Conservation (phyloP, 345 rosid genomes). For the Citrus cavaleriei region DNA sequence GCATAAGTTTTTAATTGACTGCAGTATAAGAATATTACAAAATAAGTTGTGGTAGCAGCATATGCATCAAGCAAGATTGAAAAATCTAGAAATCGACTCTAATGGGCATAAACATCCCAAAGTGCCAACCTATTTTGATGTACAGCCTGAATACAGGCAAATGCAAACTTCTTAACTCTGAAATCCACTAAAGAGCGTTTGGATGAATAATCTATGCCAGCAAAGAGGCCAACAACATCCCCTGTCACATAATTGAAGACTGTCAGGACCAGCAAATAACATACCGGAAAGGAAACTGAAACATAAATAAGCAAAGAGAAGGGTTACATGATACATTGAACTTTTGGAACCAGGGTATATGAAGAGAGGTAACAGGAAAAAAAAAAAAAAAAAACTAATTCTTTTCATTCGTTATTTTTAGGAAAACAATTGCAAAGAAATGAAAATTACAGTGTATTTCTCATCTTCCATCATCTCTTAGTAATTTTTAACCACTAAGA, state of each 20-base stretch:
- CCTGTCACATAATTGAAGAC: slow-evolving; percentile 50
- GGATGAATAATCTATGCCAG: slow-evolving; percentile 48
- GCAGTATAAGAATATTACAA: not conserved
- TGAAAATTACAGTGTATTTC: not conserved
- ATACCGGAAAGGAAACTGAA: slow-evolving; percentile 7
- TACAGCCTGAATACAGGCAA: slow-evolving; percentile 70
- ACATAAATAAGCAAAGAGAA: not conserved
- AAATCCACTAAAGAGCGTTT: slow-evolving; percentile 60
- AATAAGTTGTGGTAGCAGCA: not conserved
- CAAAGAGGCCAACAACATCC: slow-evolving; percentile 61
- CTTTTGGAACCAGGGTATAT: not conserved
- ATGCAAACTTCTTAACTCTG: slow-evolving; percentile 70
- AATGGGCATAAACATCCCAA: not conserved
- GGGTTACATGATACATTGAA: not conserved
- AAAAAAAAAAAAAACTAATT: not conserved
- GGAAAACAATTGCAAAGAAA: not conserved
- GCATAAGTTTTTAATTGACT: not conserved
- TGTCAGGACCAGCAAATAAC: slow-evolving; percentile 14
- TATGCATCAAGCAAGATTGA: not conserved
- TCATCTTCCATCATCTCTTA: not conserved
- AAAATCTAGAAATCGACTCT: not conserved
- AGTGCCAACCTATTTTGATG: slow-evolving; percentile 69
- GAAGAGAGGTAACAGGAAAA: not conserved
- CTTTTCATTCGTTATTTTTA: not conserved
- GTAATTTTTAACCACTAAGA: not conserved